phyloP scores from a whole-genome alignment of 2,329 filamentous ascomycete species.

The Botrytis elliptica region DNA sequence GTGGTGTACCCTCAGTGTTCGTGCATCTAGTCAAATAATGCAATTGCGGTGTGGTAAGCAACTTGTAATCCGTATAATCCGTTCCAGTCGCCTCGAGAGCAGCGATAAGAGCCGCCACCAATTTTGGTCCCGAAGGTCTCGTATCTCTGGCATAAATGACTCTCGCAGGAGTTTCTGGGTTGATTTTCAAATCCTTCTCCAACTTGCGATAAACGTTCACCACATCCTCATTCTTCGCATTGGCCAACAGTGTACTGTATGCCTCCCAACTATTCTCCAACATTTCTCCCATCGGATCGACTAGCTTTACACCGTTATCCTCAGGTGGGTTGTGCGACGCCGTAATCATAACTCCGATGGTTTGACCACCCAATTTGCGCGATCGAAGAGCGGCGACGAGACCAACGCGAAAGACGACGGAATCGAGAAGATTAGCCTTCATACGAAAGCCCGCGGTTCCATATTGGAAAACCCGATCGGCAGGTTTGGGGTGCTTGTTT shows the following conservation, averaged over 20 bases:
- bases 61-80: constrained; percentile 80
- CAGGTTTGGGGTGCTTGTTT: constrained; percentile 58
- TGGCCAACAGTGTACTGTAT: constrained; percentile 85
- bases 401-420: constrained; percentile 88
- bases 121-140: constrained; percentile 81
- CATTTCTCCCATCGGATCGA: constrained; percentile 98
- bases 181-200: constrained; percentile 72
- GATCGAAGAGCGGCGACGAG: constrained; percentile 86
- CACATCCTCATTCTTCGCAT: constrained; percentile 74
- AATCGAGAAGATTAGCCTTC: constrained; percentile 78
- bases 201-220: constrained; percentile 74
- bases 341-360: constrained; percentile 95
- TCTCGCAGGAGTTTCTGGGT: constrained; percentile 66
- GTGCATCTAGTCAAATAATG: constrained; percentile 94
- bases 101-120: constrained; percentile 76
- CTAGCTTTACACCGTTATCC: constrained; percentile 92
- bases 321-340: constrained; percentile 87
- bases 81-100: constrained; percentile 74
- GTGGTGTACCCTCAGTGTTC: constrained; percentile 85
- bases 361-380: constrained; percentile 83
- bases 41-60: constrained; percentile 94
- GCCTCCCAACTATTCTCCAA: constrained; percentile 92
- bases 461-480: constrained; percentile 59
- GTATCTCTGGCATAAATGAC: constrained; percentile 93
- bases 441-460: constrained; percentile 68